Conservation (phyloP, 331 rosid species). For the Acacia pycnantha region DNA sequence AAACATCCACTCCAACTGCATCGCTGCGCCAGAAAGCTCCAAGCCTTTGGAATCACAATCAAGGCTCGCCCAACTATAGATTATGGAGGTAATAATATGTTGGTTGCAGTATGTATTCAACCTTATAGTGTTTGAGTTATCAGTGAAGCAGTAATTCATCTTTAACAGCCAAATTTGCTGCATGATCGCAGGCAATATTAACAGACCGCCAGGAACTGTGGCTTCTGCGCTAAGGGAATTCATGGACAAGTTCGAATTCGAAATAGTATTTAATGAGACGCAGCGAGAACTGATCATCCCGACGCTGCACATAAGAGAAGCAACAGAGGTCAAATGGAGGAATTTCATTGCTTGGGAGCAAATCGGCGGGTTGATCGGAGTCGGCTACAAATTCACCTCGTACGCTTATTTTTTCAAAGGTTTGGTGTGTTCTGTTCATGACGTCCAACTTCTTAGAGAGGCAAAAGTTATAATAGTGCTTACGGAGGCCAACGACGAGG, state of each 20-base stretch:
- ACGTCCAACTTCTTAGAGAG: background rate
- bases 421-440: constrained; percentile 15
- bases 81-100: background rate
- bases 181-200: too few species aligned
- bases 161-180: too few species aligned
- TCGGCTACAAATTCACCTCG: constrained; percentile 10
- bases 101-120: too few species aligned
- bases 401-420: constrained; percentile 34
- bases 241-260: background rate
- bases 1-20: background rate
- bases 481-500: background rate
- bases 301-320: background rate
- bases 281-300: background rate
- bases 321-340: constrained; percentile 4
- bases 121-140: too few species aligned
- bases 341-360: constrained; percentile 33
- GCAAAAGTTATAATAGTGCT: fast-evolving
- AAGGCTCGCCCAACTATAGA: background rate
- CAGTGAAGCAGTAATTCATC: too few species aligned
- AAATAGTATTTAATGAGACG: background rate
- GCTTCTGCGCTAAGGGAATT: background rate
- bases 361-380: background rate
- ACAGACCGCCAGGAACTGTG: too few species aligned
- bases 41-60: background rate
- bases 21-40: background rate